These are phyloP conservation scores for Cicer arietinum DNA, from an alignment of 306 rosid species.

Conservation along the genomic window DNA sequence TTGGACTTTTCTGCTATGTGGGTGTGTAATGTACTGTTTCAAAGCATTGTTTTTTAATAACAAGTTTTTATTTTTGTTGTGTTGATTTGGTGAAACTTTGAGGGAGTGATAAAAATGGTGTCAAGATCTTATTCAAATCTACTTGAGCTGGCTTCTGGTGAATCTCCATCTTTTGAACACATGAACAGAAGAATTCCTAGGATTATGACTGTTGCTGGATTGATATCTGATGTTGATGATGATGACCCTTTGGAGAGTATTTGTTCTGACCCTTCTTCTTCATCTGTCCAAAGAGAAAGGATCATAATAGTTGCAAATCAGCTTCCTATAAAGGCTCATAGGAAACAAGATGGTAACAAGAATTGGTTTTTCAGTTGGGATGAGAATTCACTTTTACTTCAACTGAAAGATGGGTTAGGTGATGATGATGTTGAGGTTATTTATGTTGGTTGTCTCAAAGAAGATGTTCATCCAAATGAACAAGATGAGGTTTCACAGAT, in stretches of 20 bases:
- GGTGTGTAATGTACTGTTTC: constrained; percentile 31
- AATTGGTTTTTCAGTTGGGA: constrained; percentile 80
- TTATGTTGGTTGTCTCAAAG: constrained; percentile 85
- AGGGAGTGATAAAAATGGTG: constrained; percentile 38
- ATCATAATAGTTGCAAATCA: constrained; percentile 82
- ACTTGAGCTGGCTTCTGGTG: constrained; percentile 67
- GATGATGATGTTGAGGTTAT: constrained; percentile 77
- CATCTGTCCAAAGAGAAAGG: constrained; percentile 60
- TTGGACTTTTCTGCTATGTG: constrained; percentile 38
- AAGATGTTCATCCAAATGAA: constrained; percentile 71
- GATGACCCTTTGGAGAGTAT: constrained; percentile 67
- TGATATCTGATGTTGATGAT: constrained; percentile 69
- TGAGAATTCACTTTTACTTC: constrained; percentile 69
- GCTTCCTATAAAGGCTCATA: constrained; percentile 77
- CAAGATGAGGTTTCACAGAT: constrained; percentile 83
- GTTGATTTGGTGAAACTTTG: neutral
- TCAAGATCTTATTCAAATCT: constrained; percentile 55
- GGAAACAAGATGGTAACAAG: constrained; percentile 49
- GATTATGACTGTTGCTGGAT: constrained; percentile 77
- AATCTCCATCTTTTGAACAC: constrained; percentile 62
- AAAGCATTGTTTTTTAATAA: neutral
- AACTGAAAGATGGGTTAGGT: constrained; percentile 81
- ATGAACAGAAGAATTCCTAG: constrained; percentile 66
- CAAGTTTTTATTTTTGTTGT: neutral
- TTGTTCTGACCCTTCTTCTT: constrained; percentile 61